These are phyloP conservation scores for Stropharia rugosoannulata DNA, from an alignment of 768 basidiomycete species.

Conservation along the genomic window DNA sequence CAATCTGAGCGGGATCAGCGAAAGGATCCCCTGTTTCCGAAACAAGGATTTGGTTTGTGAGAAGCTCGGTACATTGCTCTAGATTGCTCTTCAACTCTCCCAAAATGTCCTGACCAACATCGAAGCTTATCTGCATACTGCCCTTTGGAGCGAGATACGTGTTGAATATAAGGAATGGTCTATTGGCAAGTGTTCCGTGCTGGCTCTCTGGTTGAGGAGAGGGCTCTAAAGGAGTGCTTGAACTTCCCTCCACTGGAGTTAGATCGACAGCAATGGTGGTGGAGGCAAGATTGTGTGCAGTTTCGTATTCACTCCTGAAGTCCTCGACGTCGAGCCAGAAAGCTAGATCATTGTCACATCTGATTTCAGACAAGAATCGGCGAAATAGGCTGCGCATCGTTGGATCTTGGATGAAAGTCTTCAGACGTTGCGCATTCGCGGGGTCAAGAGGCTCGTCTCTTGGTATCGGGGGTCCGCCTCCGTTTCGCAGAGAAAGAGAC, in stretches of 20 bases:
- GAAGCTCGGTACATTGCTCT: background rate
- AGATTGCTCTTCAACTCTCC: background rate
- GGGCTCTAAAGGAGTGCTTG: background rate
- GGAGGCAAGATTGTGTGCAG: background rate
- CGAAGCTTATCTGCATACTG: slow-evolving; percentile 3
- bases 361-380: slow-evolving; percentile 4
- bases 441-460: background rate
- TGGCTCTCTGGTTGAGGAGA: background rate
- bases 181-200: slow-evolving; percentile 6
- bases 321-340: slow-evolving; percentile 14
- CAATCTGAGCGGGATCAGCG: background rate
- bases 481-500: background rate
- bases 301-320: slow-evolving; percentile 8
- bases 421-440: slow-evolving; percentile 6
- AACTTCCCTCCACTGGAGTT: slow-evolving; percentile 4
- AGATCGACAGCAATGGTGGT: background rate
- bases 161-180: slow-evolving; percentile 14
- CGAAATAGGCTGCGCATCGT: slow-evolving; percentile 2
- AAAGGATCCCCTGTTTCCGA: background rate
- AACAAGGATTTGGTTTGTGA: background rate
- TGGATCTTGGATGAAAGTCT: slow-evolving; percentile 5
- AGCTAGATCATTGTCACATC: slow-evolving; percentile 6
- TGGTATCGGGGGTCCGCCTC: background rate
- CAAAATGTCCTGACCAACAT: background rate
- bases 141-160: slow-evolving; percentile 2